Percentiles rank a stretch among this genome's conserved stretches.
phyloP scores from a whole-genome alignment of 495 filamentous ascomycete species.

The Chaetomium cochliodes region DNA sequence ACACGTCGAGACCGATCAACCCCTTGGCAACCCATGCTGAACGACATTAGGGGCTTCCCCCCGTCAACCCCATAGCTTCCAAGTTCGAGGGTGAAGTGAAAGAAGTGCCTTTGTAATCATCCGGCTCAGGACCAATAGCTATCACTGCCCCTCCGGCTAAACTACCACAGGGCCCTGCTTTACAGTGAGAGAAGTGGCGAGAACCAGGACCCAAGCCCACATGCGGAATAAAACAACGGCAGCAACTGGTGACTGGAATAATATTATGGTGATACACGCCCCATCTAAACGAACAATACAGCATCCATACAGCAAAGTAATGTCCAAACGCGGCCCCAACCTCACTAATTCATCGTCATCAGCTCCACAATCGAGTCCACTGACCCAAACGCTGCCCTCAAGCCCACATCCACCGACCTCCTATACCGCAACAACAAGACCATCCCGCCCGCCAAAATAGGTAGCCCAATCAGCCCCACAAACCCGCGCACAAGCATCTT shows the following conservation, averaged over 20 bases:
- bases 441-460: slow-evolving; percentile 29
- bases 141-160: too few species aligned
- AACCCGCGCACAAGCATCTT: slow-evolving; percentile 49
- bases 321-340: neutral
- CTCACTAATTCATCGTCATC: slow-evolving; percentile 19
- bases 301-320: neutral
- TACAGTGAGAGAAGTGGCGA: too few species aligned
- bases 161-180: too few species aligned
- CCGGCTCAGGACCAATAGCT: too few species aligned
- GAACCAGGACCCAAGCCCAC: too few species aligned
- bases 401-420: slow-evolving; percentile 23
- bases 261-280: neutral
- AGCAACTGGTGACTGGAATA: neutral
- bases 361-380: slow-evolving; percentile 26
- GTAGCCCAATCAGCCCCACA: slow-evolving; percentile 29
- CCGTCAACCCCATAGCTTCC: too few species aligned
- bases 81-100: too few species aligned
- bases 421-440: slow-evolving; percentile 22
- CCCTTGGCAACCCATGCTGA: too few species aligned
- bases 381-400: slow-evolving; percentile 21
- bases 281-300: neutral
- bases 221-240: too few species aligned
- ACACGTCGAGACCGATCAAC: too few species aligned
- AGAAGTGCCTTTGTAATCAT: too few species aligned
- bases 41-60: too few species aligned